Base-by-base conservation (phyloP, 345 rosid genomes). In the Diplotaxis tenuifolia region DNA sequence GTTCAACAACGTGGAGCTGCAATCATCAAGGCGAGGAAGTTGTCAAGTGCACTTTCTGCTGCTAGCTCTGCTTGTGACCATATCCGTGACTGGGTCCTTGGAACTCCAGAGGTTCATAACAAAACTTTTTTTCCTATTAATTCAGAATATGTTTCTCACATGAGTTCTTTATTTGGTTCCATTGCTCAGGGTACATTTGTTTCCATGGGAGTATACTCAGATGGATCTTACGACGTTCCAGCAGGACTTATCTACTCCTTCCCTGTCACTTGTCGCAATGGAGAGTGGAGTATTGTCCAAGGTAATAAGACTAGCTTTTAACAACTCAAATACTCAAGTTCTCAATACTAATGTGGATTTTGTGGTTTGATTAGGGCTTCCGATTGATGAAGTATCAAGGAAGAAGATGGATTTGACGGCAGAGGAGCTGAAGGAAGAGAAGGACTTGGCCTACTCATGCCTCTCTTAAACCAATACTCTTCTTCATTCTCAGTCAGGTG, bases 1-100 rank as follows among this genome's bases (percentile, higher is more conserved):
- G 99, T 95, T 49, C 99, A 95, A 74, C 98, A 95, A 80, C 96
- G 99, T 62, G 99, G 99, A 56, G 99, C 99, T 85, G 97, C 99
- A 55, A 95, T 95, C 75, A 95, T 95, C 80, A 95, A 95, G 75
- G 99, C 99, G 1, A 70, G 99, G 74, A 95, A 92, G 75, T 80
- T 92, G 47, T 95, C 99, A 23, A 95, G 99, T 87, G 99, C 99
- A 15, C 76, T 95, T 2, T 95, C 99, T 78, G 99, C 99, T 77
- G 99, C 99, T 58, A 95, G 98, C 77, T 81, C 94, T 68, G 99
- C 99, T 56, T 95, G 99, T 78, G 99, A 95, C 74, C 99, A 95
- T 80, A 92, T 95, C 28, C 99, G 90, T 70, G 96, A 95, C 78
- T 95, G 99, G 99, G 98, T 95, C 74, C 94, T 95, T 74, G 99